Evolutionary conservation across 305 asterid species (phyloP), one percentile per base, ranked within the genome.

Genomic region (Fraxinus paxiana): DNA sequence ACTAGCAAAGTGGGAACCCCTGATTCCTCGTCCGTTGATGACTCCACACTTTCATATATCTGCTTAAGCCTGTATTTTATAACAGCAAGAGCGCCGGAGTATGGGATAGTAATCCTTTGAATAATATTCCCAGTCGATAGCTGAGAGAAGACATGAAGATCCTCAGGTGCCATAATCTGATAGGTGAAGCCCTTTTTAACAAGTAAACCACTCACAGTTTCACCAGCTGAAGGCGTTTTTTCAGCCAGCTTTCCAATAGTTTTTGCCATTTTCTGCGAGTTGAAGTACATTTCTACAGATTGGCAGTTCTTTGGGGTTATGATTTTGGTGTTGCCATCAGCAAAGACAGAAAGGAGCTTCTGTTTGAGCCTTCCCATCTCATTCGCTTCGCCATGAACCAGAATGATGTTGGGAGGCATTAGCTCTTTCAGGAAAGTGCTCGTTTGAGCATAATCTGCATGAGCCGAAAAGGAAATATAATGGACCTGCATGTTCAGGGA

Each of bases 401-500:
- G 85, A 81, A 96, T 94, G 82, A 96, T 94, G 85, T 96, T 92
- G 59, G 99, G 97, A 65, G 99, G 97, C 97, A 89, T 94, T 48
- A 96, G 97, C 92, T 94, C 97, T 84, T 91, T 86, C 88, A 96
- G 84, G 75, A 96, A 96, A 0, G 97, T 88, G 88, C 99, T 94
- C 3, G 99, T 96, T 86, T 94, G 99, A 38, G 71, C 90, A 82
- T 92, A 96, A 79, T 96, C 99, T 0, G 99, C 99, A 2, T 96
- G 99, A 85, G 99, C 99, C 20, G 97, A 92, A 88, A 96, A 96
- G 79, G 99, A 96, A 83, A 96, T 91, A 76, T 96, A 96, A 86
- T 94, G 97, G 35, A 96, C 97, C 86, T 84, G 87, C 97, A 96
- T 92, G 88, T 91, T 88, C 38, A 94, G 90, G 61, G 98, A 93